Percentiles rank a stretch among this genome's conserved stretches.
Evolutionary conservation across 306 rosid species (phyloP).

Genomic region (Vachellia collinsii): DNA sequence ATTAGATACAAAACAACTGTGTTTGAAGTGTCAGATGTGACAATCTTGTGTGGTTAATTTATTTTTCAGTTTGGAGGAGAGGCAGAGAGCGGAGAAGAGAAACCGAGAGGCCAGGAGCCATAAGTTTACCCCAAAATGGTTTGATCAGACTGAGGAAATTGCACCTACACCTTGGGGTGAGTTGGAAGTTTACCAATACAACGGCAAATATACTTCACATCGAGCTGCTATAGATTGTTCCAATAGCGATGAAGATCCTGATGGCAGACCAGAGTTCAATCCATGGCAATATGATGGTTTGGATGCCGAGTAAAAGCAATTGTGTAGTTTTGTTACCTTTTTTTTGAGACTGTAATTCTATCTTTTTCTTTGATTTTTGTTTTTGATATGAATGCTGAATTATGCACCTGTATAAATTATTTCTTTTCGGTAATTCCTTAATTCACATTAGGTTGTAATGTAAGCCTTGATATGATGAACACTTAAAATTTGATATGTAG

Average conservation of each 20-base stretch:
- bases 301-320: background rate
- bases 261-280: conserved; percentile 59
- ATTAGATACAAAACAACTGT: background rate
- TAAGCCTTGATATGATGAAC: background rate
- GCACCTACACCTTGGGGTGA: conserved; percentile 81
- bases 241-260: conserved; percentile 42
- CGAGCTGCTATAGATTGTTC: conserved; percentile 61
- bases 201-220: conserved; percentile 64
- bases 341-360: background rate
- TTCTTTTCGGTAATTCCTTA: background rate
- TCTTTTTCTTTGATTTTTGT: background rate
- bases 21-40: background rate
- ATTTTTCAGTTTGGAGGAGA: conserved; percentile 72
- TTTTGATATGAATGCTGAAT: background rate
- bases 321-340: background rate
- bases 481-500: background rate
- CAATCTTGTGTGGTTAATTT: conserved; percentile 23
- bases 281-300: conserved; percentile 66
- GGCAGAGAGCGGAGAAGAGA: conserved; percentile 80
- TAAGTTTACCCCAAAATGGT: conserved; percentile 71
- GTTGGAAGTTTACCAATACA: conserved; percentile 72
- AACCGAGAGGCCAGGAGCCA: conserved; percentile 61
- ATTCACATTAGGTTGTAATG: background rate
- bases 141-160: conserved; percentile 68
- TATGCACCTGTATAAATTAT: background rate